Evolutionary conservation across 257 asterid genomes (phyloP).

Genomic region (Salvia rosmarinus): DNA sequence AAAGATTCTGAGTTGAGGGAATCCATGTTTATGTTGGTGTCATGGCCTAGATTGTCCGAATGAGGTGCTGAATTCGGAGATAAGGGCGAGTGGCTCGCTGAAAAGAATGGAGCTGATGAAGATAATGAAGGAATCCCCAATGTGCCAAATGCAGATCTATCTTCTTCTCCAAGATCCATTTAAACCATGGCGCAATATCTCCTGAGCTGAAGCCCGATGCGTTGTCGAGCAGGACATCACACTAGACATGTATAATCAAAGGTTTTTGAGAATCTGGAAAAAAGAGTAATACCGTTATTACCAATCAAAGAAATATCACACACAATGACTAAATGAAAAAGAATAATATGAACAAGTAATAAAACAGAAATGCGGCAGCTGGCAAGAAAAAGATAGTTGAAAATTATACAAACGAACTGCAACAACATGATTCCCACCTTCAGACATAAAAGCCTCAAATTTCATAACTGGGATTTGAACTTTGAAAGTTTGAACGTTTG

Average conservation of each 20-base stretch:
- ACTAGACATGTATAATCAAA: slow-evolving; percentile 33
- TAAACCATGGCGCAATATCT: slow-evolving; percentile 37
- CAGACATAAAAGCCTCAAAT: slow-evolving; percentile 21
- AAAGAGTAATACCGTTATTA: slow-evolving; percentile 11
- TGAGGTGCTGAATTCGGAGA: slow-evolving; percentile 50
- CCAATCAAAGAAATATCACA: slow-evolving; percentile 5
- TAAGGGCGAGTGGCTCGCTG: slow-evolving; percentile 74
- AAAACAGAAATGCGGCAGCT: not conserved
- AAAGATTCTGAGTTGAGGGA: slow-evolving; percentile 44
- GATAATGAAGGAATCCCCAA: slow-evolving; percentile 65
- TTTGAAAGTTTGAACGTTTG: slow-evolving; percentile 29
- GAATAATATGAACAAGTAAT: not conserved
- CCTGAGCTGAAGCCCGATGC: slow-evolving; percentile 27
- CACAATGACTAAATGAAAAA: too few species aligned
- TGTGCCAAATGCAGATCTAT: slow-evolving; percentile 54
- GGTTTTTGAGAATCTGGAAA: not conserved
- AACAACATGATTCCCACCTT: slow-evolving; percentile 27
- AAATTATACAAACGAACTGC: slow-evolving; percentile 10
- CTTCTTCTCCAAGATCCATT: slow-evolving; percentile 65
- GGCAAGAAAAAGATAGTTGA: not conserved
- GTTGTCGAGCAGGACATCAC: slow-evolving; percentile 35
- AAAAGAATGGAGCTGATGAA: slow-evolving; percentile 50
- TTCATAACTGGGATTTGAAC: slow-evolving; percentile 16
- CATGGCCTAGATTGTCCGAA: slow-evolving; percentile 30
- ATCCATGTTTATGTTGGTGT: slow-evolving; percentile 40